Evolutionary conservation across 2,329 filamentous ascomycete species (phyloP).

Genomic region (Pyrenochaeta sp.): DNA sequence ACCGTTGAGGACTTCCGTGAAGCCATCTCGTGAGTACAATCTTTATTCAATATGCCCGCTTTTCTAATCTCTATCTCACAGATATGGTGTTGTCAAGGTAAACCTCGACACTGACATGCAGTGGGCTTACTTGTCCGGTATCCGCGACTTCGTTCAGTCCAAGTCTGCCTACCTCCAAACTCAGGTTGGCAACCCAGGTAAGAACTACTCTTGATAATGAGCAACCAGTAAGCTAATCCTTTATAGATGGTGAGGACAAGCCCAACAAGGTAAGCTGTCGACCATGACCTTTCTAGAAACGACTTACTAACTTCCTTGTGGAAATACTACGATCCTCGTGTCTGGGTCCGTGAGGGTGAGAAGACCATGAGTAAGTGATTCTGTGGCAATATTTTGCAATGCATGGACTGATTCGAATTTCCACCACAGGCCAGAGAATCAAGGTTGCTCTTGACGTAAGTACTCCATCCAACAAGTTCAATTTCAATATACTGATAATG

Average conservation of each 20-base stretch:
- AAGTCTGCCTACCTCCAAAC: slow-evolving; percentile 85
- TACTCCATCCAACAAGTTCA: no score
- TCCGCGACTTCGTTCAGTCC: slow-evolving; percentile 95
- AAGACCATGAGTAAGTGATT: no score
- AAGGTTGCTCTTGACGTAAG: slow-evolving; percentile 79
- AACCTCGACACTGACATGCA: slow-evolving; percentile 99
- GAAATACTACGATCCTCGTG: slow-evolving; percentile 76
- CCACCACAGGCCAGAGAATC: no score
- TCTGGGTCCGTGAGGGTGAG: slow-evolving; percentile 96
- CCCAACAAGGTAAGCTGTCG: no score
- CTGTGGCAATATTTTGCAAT: no score
- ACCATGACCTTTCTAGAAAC: no score
- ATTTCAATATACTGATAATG: no score
- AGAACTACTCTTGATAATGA: no score
- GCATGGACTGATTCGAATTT: no score
- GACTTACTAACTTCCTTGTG: neutral
- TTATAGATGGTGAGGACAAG: slow-evolving; percentile 93
- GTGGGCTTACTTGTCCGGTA: slow-evolving; percentile 83
- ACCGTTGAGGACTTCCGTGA: slow-evolving; percentile 82
- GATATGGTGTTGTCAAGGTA: slow-evolving; percentile 96
- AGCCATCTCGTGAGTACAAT: slow-evolving; percentile 25
- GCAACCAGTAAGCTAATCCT: no score
- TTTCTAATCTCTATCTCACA: no score
- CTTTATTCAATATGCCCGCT: no score
- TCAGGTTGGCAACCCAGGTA: slow-evolving; percentile 91